Evolutionary conservation across 805 yeast genomes (phyloP), one percentile per base, ranked within the genome.

Genomic region (Wickerhamiella parazyma): DNA sequence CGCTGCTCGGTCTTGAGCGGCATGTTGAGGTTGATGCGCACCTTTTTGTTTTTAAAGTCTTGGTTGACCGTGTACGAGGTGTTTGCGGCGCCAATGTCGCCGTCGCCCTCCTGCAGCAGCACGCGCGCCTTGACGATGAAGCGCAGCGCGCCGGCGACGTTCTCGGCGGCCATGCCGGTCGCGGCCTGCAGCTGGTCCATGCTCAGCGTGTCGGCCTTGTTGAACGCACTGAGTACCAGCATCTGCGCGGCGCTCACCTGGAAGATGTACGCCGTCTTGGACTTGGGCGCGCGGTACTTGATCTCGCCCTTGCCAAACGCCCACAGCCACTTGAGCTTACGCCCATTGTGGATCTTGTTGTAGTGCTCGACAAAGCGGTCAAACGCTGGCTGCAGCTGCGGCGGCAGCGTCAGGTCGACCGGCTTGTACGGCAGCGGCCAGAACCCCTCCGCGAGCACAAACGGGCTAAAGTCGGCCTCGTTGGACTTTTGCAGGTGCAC

Each of bases 271-370:
- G 58, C 56, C 9, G 49, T 49, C 56, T 80, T 83, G 38, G 94
- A 86, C 52, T 79, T 78, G 5, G 89, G 73, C 49, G 86, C 71
- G 57, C 84, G 81, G 9, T 94, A 94, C 61, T 79, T 82, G 45
- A 91, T 64, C 60, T 91, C 99, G 48, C 93, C 91, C 60, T 89
- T 80, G 38, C 94, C 84, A 58, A 84, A 76, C 54, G 85, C 80
- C 96, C 96, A 91, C 47, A 89, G 72, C 99, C 99, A 91, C 57
- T 83, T 81, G 54, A 91, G 72, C 50, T 84, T 77, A 61, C 97
- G 73, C 10, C 96, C 96, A 49, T 69, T 74, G 61, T 89, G 96
- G 55, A 80, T 79, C 28, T 69, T 66, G 35, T 73, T 69, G 61
- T 89, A 93, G 47, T 81, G 69, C 33, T 72, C 69, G 45, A 76